Base-by-base conservation (phyloP, 768 basidiomycete genomes). In the Naganishia kalamii region DNA sequence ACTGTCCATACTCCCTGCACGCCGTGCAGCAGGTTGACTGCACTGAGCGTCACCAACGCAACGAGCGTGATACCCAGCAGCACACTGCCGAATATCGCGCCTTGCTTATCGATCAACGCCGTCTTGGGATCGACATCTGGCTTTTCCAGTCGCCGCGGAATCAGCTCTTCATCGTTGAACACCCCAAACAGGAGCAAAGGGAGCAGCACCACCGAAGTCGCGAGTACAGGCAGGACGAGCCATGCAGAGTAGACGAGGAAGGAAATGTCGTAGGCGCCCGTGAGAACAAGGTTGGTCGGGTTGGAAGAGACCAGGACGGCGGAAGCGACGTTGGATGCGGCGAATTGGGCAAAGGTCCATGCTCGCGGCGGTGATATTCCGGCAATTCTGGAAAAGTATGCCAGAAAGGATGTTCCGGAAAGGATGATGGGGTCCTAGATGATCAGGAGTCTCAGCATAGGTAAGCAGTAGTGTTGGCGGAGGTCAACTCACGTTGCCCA, bases 281-380 rank as follows among this genome's bases (percentile, higher is more conserved):
- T 88, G 25, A 96, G 85, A 50, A 98, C 88, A 23, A 96, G 86
- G 72, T 97, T 98, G 0, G 94, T 98, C 1, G 90, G 91, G 73
- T 97, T 98, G 0, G 88, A 88, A 1, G 91, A 87, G 52, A 96
- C 90, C 7, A 85, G 79, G 0, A 84, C 80, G 19, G 81, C 82
- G 19, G 81, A 82, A 7, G 82, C 84, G 10, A 88, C 88, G 75
- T 90, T 91, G 3, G 88, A 89, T 0, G 86, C 87, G 0, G 87
- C 85, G 68, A 83, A 83, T 65, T 82, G 80, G 32, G 78, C 75
- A 70, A 81, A 81, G 6, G 81, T 72, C 77, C 78, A 83, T 0
- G 80, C 78, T 0, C 74, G 72, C 0, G 81, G 78, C 3, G 76
- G 77, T 17, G 68, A 60, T 64, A 81, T 79, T 4, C 72, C 82